Conservation (phyloP, 1,139 yeast genomes). For the Hyphopichia burtonii region DNA sequence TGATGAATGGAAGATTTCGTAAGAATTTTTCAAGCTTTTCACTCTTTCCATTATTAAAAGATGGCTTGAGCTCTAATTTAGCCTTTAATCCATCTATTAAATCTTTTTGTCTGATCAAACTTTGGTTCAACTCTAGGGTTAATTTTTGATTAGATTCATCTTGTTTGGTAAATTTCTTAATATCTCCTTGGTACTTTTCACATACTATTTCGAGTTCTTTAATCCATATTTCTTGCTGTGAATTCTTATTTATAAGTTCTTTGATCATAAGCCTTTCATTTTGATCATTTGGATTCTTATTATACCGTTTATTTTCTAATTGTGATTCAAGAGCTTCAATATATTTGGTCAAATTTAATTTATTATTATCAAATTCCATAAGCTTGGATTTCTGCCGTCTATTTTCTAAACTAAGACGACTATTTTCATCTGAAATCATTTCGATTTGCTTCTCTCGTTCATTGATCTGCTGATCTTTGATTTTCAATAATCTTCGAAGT, state of each 20-base stretch:
- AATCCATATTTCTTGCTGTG: constrained; percentile 22
- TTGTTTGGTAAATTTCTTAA: constrained; percentile 13
- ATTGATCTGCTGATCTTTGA: constrained; percentile 14
- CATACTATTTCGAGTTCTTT: constrained; percentile 20
- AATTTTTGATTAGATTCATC: constrained; percentile 14
- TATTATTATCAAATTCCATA: constrained; percentile 18
- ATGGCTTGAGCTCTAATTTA: constrained; percentile 20
- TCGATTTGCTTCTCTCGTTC: constrained; percentile 13
- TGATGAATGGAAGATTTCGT: constrained; percentile 30
- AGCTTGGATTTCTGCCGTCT: constrained; percentile 11
- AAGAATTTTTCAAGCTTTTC: background rate
- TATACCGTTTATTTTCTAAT: constrained; percentile 6
- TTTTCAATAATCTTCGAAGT: constrained; percentile 1
- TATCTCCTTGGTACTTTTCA: constrained; percentile 21
- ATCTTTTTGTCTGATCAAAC: constrained; percentile 21
- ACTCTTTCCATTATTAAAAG: constrained; percentile 9
- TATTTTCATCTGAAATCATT: constrained; percentile 10
- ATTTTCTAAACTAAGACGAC: constrained; percentile 7
- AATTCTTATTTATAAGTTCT: constrained; percentile 10
- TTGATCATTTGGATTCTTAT: background rate
- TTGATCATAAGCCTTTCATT: constrained; percentile 1
- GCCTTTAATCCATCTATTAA: constrained; percentile 19
- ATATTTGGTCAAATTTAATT: constrained; percentile 18
- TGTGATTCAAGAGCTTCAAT: constrained; percentile 20
- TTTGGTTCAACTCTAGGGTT: constrained; percentile 16